phyloP scores from a whole-genome alignment of 306 rosid genomes.

The Lathyrus aphaca region DNA sequence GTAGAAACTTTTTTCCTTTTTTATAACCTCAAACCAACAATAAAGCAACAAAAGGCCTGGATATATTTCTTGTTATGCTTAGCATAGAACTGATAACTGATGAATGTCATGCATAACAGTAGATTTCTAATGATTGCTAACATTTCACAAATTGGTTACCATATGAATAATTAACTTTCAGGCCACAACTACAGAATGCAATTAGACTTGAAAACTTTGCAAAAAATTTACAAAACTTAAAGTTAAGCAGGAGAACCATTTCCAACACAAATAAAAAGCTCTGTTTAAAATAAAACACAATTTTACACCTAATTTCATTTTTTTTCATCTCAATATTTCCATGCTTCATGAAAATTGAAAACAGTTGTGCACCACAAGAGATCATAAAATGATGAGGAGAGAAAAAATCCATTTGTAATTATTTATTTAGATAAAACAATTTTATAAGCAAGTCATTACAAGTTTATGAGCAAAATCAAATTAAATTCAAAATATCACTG shows the following conservation, averaged over 20 bases:
- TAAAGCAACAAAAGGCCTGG: conserved; percentile 19
- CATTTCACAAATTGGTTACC: conserved; percentile 15
- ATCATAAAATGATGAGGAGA: conserved; percentile 10
- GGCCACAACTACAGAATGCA: not conserved
- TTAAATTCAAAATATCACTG: conserved; percentile 10
- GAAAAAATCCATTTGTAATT: conserved; percentile 6
- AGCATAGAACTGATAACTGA: conserved; percentile 9
- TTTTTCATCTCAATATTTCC: not conserved
- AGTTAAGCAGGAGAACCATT: conserved; percentile 5
- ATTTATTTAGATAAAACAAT: conserved; percentile 3
- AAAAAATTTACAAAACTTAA: conserved; percentile 10
- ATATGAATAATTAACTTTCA: not conserved
- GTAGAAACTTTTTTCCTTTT: not conserved
- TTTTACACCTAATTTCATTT: conserved; percentile 17
- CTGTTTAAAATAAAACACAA: conserved; percentile 6
- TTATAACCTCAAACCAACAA: conserved; percentile 25
- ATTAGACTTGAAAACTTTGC: conserved; percentile 15
- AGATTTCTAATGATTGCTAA: conserved; percentile 14
- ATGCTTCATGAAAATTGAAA: conserved; percentile 31
- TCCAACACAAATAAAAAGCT: conserved; percentile 23
- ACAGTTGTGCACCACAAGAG: not conserved
- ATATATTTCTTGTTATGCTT: not conserved
- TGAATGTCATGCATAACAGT: conserved; percentile 10
- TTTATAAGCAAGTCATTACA: conserved; percentile 13
- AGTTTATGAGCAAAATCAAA: conserved; percentile 21